A percentile compares a stretch with the other conserved stretches of the same genome.
Conservation (phyloP, 257 asterid genomes). For the Forsythia viridissima region DNA sequence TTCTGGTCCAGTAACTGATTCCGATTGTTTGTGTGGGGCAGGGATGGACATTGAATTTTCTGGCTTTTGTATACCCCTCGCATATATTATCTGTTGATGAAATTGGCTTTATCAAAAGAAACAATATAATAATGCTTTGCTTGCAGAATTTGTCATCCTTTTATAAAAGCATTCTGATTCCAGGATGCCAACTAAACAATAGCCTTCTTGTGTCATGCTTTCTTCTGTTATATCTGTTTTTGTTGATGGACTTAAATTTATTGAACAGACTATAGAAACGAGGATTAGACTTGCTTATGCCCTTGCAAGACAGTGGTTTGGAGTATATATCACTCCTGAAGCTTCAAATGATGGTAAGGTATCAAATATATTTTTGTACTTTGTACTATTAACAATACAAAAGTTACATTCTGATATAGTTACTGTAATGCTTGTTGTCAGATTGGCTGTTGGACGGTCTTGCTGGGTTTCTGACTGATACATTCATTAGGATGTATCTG, state of each 20-base stretch:
- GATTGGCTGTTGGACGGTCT: constrained; percentile 99
- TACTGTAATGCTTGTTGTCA: constrained; percentile 39
- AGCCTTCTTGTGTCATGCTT: constrained; percentile 6
- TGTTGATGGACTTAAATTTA: constrained; percentile 37
- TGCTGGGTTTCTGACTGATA: constrained; percentile 91
- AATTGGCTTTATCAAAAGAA: too few relatives aligned
- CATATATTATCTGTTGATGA: too few relatives aligned
- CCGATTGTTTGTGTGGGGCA: not conserved
- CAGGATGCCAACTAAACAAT: constrained; percentile 8
- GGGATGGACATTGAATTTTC: not conserved
- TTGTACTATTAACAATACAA: constrained; percentile 7
- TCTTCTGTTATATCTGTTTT: constrained; percentile 14
- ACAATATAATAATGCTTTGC: not conserved
- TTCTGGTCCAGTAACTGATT: not conserved
- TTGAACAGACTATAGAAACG: constrained; percentile 84
- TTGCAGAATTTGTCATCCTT: not conserved
- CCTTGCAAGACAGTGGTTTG: constrained; percentile 99
- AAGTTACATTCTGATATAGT: constrained; percentile 31
- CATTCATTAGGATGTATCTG: constrained; percentile 73
- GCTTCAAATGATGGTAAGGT: constrained; percentile 80
- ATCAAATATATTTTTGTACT: constrained; percentile 21
- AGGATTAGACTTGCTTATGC: constrained; percentile 93
- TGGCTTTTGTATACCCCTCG: not conserved
- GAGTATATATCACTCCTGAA: constrained; percentile 88
- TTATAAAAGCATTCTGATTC: not conserved